phyloP scores from a whole-genome alignment of 495 filamentous ascomycete genomes.

The Achaetomiella virescens region DNA sequence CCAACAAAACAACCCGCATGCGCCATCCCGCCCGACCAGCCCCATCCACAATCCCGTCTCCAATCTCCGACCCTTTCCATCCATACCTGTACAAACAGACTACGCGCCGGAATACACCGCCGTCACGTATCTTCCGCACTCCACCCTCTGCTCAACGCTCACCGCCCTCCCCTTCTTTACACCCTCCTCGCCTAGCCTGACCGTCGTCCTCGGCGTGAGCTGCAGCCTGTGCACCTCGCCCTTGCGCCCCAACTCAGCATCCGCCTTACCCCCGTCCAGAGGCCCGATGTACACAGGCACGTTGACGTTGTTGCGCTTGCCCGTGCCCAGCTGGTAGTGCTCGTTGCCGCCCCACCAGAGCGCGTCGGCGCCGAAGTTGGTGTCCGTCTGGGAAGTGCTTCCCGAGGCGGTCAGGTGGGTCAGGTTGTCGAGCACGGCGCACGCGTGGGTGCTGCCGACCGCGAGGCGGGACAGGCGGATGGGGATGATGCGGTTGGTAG shows the following conservation, averaged over 20 bases:
- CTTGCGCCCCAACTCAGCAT: conserved; percentile 42
- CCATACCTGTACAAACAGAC: background rate
- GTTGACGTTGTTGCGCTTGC: conserved; percentile 72
- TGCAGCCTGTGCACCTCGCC: conserved; percentile 72
- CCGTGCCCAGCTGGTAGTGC: conserved; percentile 84
- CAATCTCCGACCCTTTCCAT: background rate
- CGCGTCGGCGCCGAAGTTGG: conserved; percentile 77
- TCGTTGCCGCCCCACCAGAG: conserved; percentile 95
- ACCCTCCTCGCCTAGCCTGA: conserved; percentile 55
- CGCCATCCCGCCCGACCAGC: background rate
- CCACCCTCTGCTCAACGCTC: conserved; percentile 78
- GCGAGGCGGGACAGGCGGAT: conserved; percentile 68
- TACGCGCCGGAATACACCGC: conserved; percentile 62
- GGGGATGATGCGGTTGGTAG: conserved; percentile 55
- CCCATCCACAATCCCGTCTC: background rate
- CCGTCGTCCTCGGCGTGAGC: conserved; percentile 70
- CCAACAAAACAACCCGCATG: background rate
- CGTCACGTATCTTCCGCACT: conserved; percentile 78
- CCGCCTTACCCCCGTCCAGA: conserved; percentile 50
- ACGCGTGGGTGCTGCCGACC: conserved; percentile 70
- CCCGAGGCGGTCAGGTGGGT: conserved; percentile 52
- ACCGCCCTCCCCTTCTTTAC: conserved; percentile 59
- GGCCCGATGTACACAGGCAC: conserved; percentile 73
- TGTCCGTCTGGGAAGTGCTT: conserved; percentile 52
- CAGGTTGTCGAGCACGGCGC: conserved; percentile 75